Evolutionary conservation across 345 rosid genomes (phyloP).

Genomic region (Stellera chamaejasme): DNA sequence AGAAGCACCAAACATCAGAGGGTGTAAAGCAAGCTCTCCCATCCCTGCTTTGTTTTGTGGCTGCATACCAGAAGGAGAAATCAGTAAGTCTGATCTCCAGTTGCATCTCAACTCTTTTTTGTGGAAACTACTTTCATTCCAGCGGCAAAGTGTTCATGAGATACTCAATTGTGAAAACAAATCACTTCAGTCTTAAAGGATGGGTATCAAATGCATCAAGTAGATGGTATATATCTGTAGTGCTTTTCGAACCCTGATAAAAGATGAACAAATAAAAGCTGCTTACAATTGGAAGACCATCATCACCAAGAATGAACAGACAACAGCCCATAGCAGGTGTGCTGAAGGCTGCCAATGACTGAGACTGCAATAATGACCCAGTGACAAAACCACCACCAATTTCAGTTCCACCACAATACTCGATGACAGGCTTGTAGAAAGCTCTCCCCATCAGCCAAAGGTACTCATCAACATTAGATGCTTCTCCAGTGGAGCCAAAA

Average conservation of each 20-base stretch:
- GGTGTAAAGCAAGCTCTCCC: slow-evolving; percentile 84
- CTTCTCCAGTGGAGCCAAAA: slow-evolving; percentile 97
- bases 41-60: slow-evolving; percentile 52
- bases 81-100: slow-evolving; percentile 1
- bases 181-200: neutral
- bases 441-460: slow-evolving; percentile 98
- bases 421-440: slow-evolving; percentile 78
- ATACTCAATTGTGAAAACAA: neutral
- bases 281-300: slow-evolving; percentile 71
- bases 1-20: slow-evolving; percentile 85
- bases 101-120: no score
- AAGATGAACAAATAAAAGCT: neutral
- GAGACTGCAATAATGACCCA: slow-evolving; percentile 83
- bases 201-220: neutral
- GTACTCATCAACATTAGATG: slow-evolving; percentile 86
- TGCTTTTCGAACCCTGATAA: neutral
- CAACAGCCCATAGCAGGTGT: slow-evolving; percentile 90
- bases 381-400: slow-evolving; percentile 82
- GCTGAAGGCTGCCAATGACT: slow-evolving; percentile 90
- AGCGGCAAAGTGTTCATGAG: neutral
- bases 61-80: slow-evolving; percentile 30
- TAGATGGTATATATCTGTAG: neutral
- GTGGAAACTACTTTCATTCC: no score
- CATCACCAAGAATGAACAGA: slow-evolving; percentile 68
- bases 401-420: slow-evolving; percentile 98